phyloP scores from a whole-genome alignment of 2,329 filamentous ascomycete species.

The Ophiostoma ips region DNA sequence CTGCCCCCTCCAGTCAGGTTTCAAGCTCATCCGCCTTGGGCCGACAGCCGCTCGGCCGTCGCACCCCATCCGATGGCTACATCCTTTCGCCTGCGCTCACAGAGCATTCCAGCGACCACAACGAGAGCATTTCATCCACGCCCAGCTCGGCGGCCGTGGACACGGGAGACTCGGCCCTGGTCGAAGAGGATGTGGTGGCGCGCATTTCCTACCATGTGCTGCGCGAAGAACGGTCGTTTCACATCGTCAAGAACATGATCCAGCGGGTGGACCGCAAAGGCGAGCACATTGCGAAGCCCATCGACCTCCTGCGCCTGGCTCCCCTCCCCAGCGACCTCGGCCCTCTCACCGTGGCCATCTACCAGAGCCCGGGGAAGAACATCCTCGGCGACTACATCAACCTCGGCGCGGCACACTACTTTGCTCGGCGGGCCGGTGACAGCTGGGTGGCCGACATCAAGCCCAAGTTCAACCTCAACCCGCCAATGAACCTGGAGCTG shows the following conservation, averaged over 20 bases:
- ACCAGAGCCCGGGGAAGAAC: constrained; percentile 64
- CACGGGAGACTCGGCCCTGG: constrained; percentile 35
- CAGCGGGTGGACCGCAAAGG: constrained; percentile 57
- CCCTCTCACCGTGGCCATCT: constrained; percentile 65
- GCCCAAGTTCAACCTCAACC: constrained; percentile 30
- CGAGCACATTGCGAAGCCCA: constrained; percentile 63
- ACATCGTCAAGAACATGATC: constrained; percentile 62
- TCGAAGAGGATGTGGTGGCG: constrained; percentile 59
- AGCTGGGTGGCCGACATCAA: constrained; percentile 31
- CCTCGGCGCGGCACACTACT: constrained; percentile 63
- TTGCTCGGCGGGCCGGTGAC: constrained; percentile 37
- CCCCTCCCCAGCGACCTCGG: constrained; percentile 54
- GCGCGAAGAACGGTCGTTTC: constrained; percentile 75
- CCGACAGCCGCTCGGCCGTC: constrained; percentile 29
- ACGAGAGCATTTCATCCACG: constrained; percentile 21
- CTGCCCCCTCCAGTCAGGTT: constrained; percentile 22
- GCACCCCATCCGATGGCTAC: constrained; percentile 27
- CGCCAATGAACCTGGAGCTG: constrained; percentile 53
- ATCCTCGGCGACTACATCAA: constrained; percentile 57
- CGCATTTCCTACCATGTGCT: constrained; percentile 71
- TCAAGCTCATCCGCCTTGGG: constrained; percentile 30
- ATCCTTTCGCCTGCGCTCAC: constrained; percentile 21
- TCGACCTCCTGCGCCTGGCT: constrained; percentile 64
- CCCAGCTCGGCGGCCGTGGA: constrained; percentile 17
- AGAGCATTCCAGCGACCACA: constrained; percentile 27